Percentiles rank a stretch among this genome's conserved stretches.
Conservation (phyloP, 2,329 filamentous ascomycete species). For the Rutstroemia sp. region DNA sequence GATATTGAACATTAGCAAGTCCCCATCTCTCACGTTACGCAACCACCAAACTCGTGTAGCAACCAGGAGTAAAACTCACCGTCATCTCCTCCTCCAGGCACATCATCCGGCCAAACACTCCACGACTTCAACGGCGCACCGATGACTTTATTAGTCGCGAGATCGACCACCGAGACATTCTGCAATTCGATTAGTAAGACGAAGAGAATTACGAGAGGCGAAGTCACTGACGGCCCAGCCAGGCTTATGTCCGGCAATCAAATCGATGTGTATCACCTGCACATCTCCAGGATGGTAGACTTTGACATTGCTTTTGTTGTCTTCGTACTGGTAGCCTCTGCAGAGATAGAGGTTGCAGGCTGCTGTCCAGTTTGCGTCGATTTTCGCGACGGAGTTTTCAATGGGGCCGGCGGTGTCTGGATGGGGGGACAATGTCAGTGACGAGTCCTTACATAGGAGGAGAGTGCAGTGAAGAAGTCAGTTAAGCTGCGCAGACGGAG, state of each 20-base stretch:
- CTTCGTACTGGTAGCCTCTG: background rate
- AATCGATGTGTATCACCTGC: background rate
- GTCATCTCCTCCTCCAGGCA: background rate
- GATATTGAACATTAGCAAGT: background rate
- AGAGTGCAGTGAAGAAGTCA: background rate
- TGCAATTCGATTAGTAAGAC: background rate
- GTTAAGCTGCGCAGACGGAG: too few species aligned
- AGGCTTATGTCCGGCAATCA: background rate
- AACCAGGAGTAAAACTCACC: background rate
- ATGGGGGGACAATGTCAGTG: background rate
- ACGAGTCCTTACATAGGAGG: background rate
- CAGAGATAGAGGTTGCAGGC: background rate
- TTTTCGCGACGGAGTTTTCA: background rate
- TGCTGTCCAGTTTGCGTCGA: background rate
- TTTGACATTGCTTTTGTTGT: background rate
- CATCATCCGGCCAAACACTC: background rate
- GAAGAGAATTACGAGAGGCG: background rate
- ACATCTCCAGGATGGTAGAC: background rate
- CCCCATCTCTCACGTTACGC: background rate
- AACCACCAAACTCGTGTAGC: background rate
- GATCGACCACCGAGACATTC: background rate
- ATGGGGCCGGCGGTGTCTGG: background rate
- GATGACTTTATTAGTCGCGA: background rate
- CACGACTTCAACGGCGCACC: background rate
- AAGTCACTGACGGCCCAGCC: background rate